Conservation (phyloP, 2,329 filamentous ascomycete genomes). For the Aureobasidium namibiae region DNA sequence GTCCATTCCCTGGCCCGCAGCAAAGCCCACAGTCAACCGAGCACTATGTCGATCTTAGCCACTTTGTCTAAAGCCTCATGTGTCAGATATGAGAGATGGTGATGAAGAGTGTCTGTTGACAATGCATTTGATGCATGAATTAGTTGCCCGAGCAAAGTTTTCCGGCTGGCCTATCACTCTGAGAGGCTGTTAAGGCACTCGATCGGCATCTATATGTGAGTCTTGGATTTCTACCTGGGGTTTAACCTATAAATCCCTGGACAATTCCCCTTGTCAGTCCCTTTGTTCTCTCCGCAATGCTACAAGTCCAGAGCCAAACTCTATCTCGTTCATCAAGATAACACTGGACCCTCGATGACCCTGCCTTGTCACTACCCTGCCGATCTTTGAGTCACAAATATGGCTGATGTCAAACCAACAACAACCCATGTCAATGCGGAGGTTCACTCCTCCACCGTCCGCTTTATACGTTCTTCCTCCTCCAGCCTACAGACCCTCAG, state of each 20-base stretch:
- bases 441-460: not conserved
- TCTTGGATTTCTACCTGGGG: not conserved
- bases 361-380: not conserved
- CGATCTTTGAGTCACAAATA: not conserved
- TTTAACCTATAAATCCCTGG: not conserved
- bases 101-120: not conserved
- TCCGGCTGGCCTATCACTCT: not conserved
- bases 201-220: not conserved
- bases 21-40: not conserved
- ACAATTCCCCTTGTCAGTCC: not conserved
- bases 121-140: not conserved
- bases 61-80: not conserved
- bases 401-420: not conserved
- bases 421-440: not conserved
- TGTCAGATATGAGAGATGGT: not conserved
- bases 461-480: constrained; percentile 2
- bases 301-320: not conserved
- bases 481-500: not conserved
- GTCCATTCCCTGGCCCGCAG: not conserved
- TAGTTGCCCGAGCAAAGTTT: not conserved
- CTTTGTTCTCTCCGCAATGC: not conserved
- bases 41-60: not conserved
- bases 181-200: not conserved
- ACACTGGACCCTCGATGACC: not conserved
- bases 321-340: not conserved